Evolutionary conservation across 331 rosid genomes (phyloP).

Genomic region (Phaseolus coccineus): DNA sequence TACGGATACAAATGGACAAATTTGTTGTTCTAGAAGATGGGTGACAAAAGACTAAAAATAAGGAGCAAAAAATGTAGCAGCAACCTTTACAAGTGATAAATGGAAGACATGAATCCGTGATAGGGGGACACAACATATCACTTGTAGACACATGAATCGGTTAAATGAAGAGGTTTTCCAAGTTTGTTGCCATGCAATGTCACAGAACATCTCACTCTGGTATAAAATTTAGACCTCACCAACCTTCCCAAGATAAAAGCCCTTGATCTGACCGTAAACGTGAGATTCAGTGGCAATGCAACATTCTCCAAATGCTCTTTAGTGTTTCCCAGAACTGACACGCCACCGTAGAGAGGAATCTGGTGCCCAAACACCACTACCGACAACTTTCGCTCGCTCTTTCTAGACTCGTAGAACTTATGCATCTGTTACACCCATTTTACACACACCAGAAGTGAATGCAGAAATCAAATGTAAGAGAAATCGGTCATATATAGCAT

Average conservation of each 20-base stretch:
- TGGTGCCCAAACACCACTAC: constrained; percentile 72
- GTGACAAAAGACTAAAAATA: not conserved
- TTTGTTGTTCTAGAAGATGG: not conserved
- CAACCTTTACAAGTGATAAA: not conserved
- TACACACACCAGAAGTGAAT: too few species aligned
- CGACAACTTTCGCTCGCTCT: constrained; percentile 53
- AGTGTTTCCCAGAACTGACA: constrained; percentile 53
- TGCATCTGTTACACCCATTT: constrained; percentile 51
- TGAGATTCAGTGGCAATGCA: constrained; percentile 71
- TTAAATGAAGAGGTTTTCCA: constrained; percentile 68
- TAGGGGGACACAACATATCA: constrained; percentile 30
- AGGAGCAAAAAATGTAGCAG: constrained; percentile 3
- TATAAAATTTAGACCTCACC: constrained; percentile 77
- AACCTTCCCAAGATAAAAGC: constrained; percentile 81
- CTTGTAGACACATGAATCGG: constrained; percentile 62
- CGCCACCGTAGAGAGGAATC: constrained; percentile 84
- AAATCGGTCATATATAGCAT: too few species aligned
- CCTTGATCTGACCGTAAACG: constrained; percentile 81
- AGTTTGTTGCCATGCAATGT: constrained; percentile 68
- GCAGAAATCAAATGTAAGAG: too few species aligned
- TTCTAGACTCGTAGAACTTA: constrained; percentile 66
- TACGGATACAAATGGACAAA: not conserved
- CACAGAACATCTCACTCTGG: constrained; percentile 69
- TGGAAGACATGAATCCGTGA: not conserved
- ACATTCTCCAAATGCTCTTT: constrained; percentile 46